phyloP scores from a whole-genome alignment of 345 rosid species.

The Chamaenerion angustifolium region DNA sequence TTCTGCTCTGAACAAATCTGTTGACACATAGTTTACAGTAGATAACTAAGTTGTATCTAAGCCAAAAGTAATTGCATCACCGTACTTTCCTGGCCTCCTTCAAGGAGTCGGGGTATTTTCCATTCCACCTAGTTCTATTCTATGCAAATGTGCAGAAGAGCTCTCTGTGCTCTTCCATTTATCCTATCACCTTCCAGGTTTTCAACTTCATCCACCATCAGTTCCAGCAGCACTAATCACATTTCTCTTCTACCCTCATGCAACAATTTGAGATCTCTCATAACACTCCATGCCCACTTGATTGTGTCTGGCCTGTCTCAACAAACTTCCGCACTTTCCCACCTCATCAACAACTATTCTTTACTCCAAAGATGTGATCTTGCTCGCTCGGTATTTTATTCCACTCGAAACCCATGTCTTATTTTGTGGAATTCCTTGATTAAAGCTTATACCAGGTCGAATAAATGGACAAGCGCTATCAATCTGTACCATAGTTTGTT shows the following conservation, averaged over 20 bases:
- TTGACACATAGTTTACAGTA: background rate
- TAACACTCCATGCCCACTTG: constrained; percentile 31
- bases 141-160: background rate
- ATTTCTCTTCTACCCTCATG: constrained; percentile 26
- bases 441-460: constrained; percentile 29
- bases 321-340: constrained; percentile 12
- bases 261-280: constrained; percentile 21
- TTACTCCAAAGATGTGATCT: constrained; percentile 24
- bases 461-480: constrained; percentile 27
- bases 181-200: background rate
- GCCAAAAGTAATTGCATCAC: background rate
- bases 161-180: background rate
- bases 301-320: constrained; percentile 31
- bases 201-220: background rate
- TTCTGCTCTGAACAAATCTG: background rate
- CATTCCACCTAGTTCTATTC: background rate
- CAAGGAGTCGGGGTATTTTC: background rate
- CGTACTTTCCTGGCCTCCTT: no score
- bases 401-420: constrained; percentile 28
- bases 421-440: constrained; percentile 37
- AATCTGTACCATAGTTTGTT: constrained; percentile 25
- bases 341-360: constrained; percentile 31
- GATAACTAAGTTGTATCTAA: no score
- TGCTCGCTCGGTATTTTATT: constrained; percentile 33
- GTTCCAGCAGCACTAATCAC: background rate